Percentiles rank a stretch among this genome's conserved stretches.
Evolutionary conservation across 495 filamentous ascomycete species (phyloP).

Genomic region (Penicillium coffeae): DNA sequence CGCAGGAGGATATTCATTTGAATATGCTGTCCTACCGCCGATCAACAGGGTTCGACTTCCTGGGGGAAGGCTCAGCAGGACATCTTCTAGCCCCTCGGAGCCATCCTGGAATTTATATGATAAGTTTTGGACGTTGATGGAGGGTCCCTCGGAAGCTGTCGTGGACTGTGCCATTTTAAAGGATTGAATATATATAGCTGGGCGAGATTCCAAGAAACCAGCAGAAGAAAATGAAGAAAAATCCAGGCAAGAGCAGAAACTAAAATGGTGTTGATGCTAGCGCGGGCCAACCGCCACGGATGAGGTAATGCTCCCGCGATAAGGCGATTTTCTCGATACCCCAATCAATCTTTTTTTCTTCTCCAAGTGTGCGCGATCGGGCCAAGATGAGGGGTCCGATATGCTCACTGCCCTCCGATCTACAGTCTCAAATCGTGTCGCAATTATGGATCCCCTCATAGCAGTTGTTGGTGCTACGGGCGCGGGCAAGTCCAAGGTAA

Average conservation of each 20-base stretch:
- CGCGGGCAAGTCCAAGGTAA: slow-evolving; percentile 96
- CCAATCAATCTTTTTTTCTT: background rate
- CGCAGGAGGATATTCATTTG: background rate
- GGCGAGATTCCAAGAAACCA: background rate
- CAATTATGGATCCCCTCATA: slow-evolving; percentile 60
- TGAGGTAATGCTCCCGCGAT: background rate
- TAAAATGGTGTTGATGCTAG: background rate
- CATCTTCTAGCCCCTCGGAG: slow-evolving; percentile 63
- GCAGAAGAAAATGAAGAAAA: background rate
- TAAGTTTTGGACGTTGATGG: slow-evolving; percentile 68
- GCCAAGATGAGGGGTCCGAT: slow-evolving; percentile 8
- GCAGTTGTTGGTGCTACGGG: slow-evolving; percentile 89
- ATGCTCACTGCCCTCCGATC: slow-evolving; percentile 28
- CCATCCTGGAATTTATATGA: slow-evolving; percentile 88
- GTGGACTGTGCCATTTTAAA: slow-evolving; percentile 16
- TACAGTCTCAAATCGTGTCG: slow-evolving; percentile 11
- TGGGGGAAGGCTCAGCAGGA: slow-evolving; percentile 72
- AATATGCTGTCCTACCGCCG: slow-evolving; percentile 56
- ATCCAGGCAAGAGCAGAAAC: background rate
- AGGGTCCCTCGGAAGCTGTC: slow-evolving; percentile 29
- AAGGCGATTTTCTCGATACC: background rate
- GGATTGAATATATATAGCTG: background rate
- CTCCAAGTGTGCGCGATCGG: background rate
- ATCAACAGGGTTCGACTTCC: slow-evolving; percentile 87
- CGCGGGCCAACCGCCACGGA: background rate